These are phyloP conservation scores for Coemansia asiatica DNA, from an alignment of 192 early-diverging fungal genomes.

Conservation along the genomic window DNA sequence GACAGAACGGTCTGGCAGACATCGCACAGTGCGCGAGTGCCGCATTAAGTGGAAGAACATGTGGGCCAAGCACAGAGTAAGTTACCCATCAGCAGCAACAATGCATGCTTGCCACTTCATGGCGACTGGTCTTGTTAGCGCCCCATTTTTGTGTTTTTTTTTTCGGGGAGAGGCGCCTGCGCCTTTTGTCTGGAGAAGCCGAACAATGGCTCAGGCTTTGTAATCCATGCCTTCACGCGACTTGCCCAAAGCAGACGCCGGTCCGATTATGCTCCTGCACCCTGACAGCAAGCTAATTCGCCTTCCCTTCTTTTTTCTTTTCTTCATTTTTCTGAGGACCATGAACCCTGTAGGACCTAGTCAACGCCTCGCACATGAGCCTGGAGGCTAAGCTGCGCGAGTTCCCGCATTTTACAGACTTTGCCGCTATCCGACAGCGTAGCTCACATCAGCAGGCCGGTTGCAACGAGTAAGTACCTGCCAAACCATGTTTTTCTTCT, in stretches of 20 bases:
- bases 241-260: slow-evolving; percentile 5
- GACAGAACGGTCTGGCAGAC: slow-evolving; percentile 46
- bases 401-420: slow-evolving; percentile 50
- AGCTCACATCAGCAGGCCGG: slow-evolving; percentile 17
- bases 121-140: neutral
- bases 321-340: too few species aligned
- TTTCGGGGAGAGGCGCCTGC: slow-evolving; percentile 5
- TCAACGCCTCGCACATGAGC: slow-evolving; percentile 52
- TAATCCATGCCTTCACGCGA: slow-evolving; percentile 5
- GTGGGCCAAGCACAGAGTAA: slow-evolving; percentile 58
- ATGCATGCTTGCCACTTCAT: neutral
- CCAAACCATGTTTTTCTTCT: neutral
- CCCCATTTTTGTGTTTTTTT: neutral
- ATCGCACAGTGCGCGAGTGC: slow-evolving; percentile 54
- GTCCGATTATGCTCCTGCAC: neutral
- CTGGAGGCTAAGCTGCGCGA: slow-evolving; percentile 54
- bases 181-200: slow-evolving; percentile 1
- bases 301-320: neutral
- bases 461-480: slow-evolving; percentile 45
- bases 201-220: slow-evolving; percentile 2
- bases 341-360: slow-evolving; percentile 42
- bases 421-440: slow-evolving; percentile 44
- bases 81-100: slow-evolving; percentile 6
- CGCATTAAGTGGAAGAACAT: slow-evolving; percentile 58
- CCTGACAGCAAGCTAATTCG: neutral